phyloP scores from a whole-genome alignment of 2,329 filamentous ascomycete genomes.

The Aspergillus floridensis region DNA sequence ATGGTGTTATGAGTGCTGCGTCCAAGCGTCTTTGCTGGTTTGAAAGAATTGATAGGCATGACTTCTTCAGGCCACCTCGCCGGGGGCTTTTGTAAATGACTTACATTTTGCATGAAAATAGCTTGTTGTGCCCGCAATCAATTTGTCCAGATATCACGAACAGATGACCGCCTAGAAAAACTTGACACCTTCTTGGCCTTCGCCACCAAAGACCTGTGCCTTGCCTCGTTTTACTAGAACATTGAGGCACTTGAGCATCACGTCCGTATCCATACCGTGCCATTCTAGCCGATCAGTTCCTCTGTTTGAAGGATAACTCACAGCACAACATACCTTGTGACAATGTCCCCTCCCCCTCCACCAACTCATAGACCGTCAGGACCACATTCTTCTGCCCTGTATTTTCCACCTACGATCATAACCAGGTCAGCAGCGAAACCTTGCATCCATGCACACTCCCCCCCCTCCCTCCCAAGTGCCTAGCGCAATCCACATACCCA shows the following conservation, averaged over 20 bases:
- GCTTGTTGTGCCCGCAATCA: conserved; percentile 1
- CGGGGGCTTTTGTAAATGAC: conserved; percentile 15
- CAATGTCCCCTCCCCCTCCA: conserved; percentile 76
- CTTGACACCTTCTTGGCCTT: conserved; percentile 88
- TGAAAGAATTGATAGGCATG: conserved; percentile 2
- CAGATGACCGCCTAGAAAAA: conserved; percentile 61
- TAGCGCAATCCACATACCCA: conserved; percentile 55
- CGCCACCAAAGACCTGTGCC: conserved; percentile 88
- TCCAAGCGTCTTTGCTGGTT: conserved; percentile 1
- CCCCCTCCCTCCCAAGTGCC: neutral
- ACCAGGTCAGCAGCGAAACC: neutral
- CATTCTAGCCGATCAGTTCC: conserved; percentile 59
- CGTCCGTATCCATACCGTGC: conserved; percentile 79
- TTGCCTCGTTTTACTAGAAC: conserved; percentile 85
- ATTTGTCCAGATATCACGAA: neutral
- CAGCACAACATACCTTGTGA: conserved; percentile 56
- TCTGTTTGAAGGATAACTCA: neutral
- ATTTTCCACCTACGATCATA: conserved; percentile 58
- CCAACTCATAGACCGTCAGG: conserved; percentile 87
- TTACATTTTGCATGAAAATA: conserved; percentile 11
- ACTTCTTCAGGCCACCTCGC: conserved; percentile 5
- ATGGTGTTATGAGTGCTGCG: conserved; percentile 7
- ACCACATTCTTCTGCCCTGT: conserved; percentile 88
- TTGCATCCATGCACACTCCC: no score
- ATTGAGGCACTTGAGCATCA: conserved; percentile 75